Conservation (phyloP, 108 stramenopile genomes). For the Pseudonitzschia multiseries region DNA sequence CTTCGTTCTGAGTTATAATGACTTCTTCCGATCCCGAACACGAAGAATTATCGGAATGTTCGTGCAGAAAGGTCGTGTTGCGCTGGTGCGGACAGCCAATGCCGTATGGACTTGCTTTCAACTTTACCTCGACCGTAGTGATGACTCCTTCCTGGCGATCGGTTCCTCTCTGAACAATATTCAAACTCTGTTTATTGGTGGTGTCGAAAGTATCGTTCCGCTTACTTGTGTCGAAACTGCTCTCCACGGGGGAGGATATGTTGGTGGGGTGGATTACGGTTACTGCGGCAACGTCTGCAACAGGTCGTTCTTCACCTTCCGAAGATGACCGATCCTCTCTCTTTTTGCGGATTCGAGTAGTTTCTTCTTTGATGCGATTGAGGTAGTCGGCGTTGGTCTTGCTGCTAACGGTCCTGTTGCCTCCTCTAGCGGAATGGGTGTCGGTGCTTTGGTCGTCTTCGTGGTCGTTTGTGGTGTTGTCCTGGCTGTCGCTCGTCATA, state of each 20-base stretch:
- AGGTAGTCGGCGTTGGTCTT: background rate
- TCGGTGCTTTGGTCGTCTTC: background rate
- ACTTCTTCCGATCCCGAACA: no score
- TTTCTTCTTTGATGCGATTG: conserved; percentile 31
- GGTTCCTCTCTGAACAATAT: no score
- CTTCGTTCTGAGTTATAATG: no score
- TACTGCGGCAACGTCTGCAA: background rate
- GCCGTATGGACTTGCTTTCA: background rate
- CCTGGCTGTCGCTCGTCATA: background rate
- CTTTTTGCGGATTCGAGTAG: conserved; percentile 23
- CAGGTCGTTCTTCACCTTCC: background rate
- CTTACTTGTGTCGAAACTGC: background rate
- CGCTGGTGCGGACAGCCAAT: background rate
- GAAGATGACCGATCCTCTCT: background rate
- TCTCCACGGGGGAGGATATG: background rate
- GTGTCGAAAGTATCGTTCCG: no score
- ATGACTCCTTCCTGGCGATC: no score
- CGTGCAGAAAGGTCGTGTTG: no score
- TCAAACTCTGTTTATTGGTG: no score
- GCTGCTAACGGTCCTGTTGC: background rate
- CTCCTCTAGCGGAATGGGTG: background rate
- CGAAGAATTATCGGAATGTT: no score
- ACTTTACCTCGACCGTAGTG: background rate
- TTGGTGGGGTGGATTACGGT: background rate
- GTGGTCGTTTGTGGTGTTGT: background rate